Evolutionary conservation across 1,139 yeast species (phyloP), one percentile per base, ranked within the genome.

Genomic region (Kurtzmaniella natalensis): DNA sequence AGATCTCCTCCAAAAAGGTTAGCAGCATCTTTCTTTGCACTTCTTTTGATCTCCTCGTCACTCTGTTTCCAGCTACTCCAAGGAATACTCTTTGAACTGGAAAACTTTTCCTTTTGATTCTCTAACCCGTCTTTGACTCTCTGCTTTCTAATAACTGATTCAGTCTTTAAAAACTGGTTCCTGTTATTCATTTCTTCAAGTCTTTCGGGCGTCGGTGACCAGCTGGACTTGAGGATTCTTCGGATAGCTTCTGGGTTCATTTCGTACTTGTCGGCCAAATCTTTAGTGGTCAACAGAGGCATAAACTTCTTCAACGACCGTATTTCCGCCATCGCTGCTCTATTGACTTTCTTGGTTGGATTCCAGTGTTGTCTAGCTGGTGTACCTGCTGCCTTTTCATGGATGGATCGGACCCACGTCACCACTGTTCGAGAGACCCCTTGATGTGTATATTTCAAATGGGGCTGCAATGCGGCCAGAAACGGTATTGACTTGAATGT

Each of bases 191-290:
- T 44, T 11, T 56, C 50, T 8, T 59, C 67, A 35, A 72, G 78
- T 31, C 78, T 81, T 4, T 63, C 67, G 2, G 63, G 71, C 2
- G 56, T 57, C 2, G 96, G 96, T 15, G 58, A 59, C 95, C 95
- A 89, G 25, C 70, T 75, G 5, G 94, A 79, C 50, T 75, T 79
- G 41, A 89, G 55, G 8, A 89, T 86, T 41, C 96, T 70, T 38
- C 96, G 62, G 1, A 88, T 73, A 0, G 94, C 86, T 45, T 88
- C 95, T 0, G 95, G 94, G 1, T 94, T 82, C 3, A 87, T 70
- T 36, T 72, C 64, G 55, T 82, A 88, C 50, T 73, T 72, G 24
- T 70, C 64, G 0, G 92, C 82, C 13, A 89, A 57, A 32, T 79
- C 82, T 2, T 68, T 61, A 1, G 81, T 72, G 7, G 72, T 72